phyloP scores from a whole-genome alignment of 2,329 filamentous ascomycete genomes.

The Lasiodiplodia citricola region DNA sequence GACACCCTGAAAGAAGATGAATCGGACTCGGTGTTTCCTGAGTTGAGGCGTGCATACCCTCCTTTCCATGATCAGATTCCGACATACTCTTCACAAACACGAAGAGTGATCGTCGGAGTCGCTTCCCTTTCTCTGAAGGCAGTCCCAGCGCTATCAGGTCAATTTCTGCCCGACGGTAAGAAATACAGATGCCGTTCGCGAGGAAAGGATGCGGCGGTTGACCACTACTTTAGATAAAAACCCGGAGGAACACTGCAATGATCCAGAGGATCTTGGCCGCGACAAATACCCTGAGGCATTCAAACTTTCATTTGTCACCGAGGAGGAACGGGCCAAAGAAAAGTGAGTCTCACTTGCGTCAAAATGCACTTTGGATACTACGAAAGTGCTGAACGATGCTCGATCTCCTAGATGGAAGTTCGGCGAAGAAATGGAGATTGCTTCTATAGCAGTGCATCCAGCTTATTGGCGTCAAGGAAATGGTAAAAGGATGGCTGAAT shows the following conservation, averaged over 20 bases:
- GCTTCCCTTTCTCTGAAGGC: background rate
- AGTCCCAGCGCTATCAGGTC: background rate
- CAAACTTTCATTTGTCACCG: background rate
- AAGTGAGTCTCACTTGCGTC: background rate
- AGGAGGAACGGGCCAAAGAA: background rate
- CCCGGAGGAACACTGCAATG: background rate
- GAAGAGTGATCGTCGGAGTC: background rate
- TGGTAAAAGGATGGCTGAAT: background rate
- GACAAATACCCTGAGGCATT: background rate
- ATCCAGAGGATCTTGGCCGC: background rate
- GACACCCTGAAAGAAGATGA: background rate
- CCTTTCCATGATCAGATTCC: background rate
- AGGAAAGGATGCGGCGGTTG: background rate
- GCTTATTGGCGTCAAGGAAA: background rate
- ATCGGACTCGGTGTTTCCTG: background rate
- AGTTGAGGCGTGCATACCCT: background rate
- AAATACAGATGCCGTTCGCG: too few relatives aligned
- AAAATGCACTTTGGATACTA: background rate
- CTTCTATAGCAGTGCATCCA: background rate
- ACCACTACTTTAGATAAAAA: background rate
- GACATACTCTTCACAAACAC: background rate
- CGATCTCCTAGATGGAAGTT: background rate
- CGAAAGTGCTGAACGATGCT: background rate
- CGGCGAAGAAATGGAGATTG: background rate
- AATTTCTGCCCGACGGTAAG: background rate